A percentile compares a stretch with the other conserved stretches of the same genome.
These are phyloP conservation scores for Geotrichum carabidarum DNA, from an alignment of 1,139 yeast genomes.

Conservation along the genomic window DNA sequence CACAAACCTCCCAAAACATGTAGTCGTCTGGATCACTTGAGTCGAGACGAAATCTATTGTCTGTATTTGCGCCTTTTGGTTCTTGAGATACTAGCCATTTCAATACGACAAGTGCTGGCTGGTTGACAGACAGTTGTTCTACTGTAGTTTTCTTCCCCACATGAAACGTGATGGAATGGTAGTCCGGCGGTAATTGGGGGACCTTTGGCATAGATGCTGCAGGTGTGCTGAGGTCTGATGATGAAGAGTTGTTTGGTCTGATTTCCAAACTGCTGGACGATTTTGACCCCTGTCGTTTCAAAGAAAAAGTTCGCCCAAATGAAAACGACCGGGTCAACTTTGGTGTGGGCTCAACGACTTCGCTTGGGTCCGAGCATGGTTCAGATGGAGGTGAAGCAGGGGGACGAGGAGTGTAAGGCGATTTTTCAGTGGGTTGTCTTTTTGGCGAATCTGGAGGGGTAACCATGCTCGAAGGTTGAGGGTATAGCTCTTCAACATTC, in stretches of 20 bases:
- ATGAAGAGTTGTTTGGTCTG: neutral
- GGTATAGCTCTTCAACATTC: no score
- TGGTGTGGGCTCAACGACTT: neutral
- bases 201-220: neutral
- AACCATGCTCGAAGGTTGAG: no score
- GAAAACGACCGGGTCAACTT: neutral
- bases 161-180: neutral
- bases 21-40: constrained; percentile 13
- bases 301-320: neutral
- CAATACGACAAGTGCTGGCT: constrained; percentile 4
- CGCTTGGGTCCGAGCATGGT: neutral
- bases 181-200: constrained; percentile 1
- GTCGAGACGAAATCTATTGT: neutral
- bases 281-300: neutral
- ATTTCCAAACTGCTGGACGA: neutral
- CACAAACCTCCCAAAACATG: constrained; percentile 17
- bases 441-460: neutral
- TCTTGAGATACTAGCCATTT: constrained; percentile 6
- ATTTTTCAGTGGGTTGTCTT: neutral
- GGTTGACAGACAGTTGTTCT: constrained; percentile 5
- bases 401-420: neutral
- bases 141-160: neutral
- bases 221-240: neutral
- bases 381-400: neutral
- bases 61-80: neutral